phyloP scores from a whole-genome alignment of 805 yeast species.

The Myxozyma neglecta region DNA sequence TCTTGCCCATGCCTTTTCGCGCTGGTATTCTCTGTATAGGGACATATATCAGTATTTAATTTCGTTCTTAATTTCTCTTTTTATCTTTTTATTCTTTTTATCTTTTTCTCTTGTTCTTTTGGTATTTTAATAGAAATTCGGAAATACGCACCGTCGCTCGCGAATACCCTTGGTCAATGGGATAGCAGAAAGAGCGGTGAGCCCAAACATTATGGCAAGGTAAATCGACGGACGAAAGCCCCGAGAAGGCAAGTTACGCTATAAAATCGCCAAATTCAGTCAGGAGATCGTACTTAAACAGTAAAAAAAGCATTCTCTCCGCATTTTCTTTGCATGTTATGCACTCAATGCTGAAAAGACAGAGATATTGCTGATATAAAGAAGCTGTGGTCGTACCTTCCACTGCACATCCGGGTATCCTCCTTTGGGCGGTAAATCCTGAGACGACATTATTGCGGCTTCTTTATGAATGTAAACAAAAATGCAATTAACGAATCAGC shows the following conservation, averaged over 20 bases:
- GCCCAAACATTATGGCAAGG: conserved; percentile 60
- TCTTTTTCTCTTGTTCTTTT: neutral
- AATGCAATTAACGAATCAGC: too few species aligned
- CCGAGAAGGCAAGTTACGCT: conserved; percentile 76
- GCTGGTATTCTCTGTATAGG: conserved; percentile 55
- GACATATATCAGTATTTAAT: neutral
- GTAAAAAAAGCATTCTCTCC: neutral
- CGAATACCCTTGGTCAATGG: conserved; percentile 63
- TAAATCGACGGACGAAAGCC: conserved; percentile 79
- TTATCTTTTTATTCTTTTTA: too few species aligned
- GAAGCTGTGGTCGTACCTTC: conserved; percentile 48
- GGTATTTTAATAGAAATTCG: neutral
- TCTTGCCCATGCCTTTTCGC: conserved; percentile 79
- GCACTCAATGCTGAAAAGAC: neutral
- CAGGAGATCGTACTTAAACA: neutral
- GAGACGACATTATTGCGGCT: conserved; percentile 37
- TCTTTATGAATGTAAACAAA: too few species aligned
- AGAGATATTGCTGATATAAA: neutral
- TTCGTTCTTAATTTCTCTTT: too few species aligned
- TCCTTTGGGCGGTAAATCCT: conserved; percentile 83
- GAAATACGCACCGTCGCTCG: conserved; percentile 49
- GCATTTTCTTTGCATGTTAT: neutral
- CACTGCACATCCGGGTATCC: conserved; percentile 87
- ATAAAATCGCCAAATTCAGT: neutral
- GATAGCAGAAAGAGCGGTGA: conserved; percentile 73